These are phyloP conservation scores for Talaromyces amestolkiae DNA, from an alignment of 2,329 filamentous ascomycete species.

Conservation along the genomic window DNA sequence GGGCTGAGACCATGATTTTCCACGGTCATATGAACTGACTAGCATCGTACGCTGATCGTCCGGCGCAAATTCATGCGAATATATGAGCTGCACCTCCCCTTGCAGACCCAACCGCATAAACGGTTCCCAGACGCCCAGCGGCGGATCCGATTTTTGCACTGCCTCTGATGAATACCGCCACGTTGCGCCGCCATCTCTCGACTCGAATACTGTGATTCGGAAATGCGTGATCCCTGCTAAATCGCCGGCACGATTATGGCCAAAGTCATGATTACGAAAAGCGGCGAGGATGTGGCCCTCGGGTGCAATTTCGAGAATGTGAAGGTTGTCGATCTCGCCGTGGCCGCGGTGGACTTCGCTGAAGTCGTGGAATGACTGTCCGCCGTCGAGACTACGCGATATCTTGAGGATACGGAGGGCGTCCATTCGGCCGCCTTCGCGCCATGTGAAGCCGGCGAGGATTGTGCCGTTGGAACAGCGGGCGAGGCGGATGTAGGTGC, in stretches of 20 bases:
- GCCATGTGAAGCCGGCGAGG: slow-evolving; percentile 47
- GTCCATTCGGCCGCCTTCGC: slow-evolving; percentile 31
- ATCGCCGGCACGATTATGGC: slow-evolving; percentile 21
- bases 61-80: slow-evolving; percentile 47
- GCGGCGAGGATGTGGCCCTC: slow-evolving; percentile 43
- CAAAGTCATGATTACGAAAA: slow-evolving; percentile 50
- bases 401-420: slow-evolving; percentile 40
- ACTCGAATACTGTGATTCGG: slow-evolving; percentile 52
- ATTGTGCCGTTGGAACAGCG: slow-evolving; percentile 47
- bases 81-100: slow-evolving; percentile 47
- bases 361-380: slow-evolving; percentile 40
- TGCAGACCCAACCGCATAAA: slow-evolving; percentile 45
- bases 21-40: slow-evolving; percentile 45
- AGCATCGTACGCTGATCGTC: slow-evolving; percentile 52
- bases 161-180: slow-evolving; percentile 50
- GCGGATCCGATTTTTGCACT: slow-evolving; percentile 36
- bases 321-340: slow-evolving; percentile 51
- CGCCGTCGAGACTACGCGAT: slow-evolving; percentile 47
- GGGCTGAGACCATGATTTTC: slow-evolving; percentile 45
- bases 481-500: slow-evolving; percentile 51
- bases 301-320: slow-evolving; percentile 42
- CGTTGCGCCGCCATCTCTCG: slow-evolving; percentile 42
- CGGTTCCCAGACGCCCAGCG: slow-evolving; percentile 50
- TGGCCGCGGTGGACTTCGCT: slow-evolving; percentile 46
- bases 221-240: slow-evolving; percentile 41